These are phyloP conservation scores for Mucor saturninus DNA, from an alignment of 371 early-diverging fungal species.

Conservation along the genomic window DNA sequence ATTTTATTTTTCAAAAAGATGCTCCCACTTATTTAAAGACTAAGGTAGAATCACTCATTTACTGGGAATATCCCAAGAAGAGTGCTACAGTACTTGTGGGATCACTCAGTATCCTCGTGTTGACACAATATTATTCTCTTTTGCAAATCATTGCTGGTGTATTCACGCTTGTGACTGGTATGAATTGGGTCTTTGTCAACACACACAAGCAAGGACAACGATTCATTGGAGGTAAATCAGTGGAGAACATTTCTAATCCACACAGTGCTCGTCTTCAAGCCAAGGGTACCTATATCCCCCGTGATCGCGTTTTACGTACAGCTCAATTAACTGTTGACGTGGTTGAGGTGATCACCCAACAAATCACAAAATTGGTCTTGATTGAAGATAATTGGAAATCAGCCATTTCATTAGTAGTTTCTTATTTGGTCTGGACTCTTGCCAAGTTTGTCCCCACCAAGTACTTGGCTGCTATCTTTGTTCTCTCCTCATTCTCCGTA, in stretches of 20 bases:
- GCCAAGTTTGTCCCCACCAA: constrained; percentile 63
- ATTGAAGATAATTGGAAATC: constrained; percentile 60
- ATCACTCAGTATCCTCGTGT: constrained; percentile 43
- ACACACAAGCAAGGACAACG: constrained; percentile 50
- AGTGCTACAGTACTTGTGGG: constrained; percentile 41
- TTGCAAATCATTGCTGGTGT: constrained; percentile 55
- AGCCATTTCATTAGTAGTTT: constrained; percentile 48
- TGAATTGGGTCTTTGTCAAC: constrained; percentile 61
- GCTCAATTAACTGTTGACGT: constrained; percentile 54
- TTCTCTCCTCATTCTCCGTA: constrained; percentile 51
- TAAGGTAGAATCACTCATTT: constrained; percentile 51
- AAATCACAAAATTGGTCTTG: constrained; percentile 55
- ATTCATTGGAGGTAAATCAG: constrained; percentile 44
- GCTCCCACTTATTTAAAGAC: constrained; percentile 52
- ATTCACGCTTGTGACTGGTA: constrained; percentile 54
- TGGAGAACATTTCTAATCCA: constrained; percentile 48
- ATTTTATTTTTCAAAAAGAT: constrained; percentile 20
- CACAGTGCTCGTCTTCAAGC: constrained; percentile 42
- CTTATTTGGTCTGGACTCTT: constrained; percentile 61
- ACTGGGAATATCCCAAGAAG: constrained; percentile 60
- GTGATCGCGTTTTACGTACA: constrained; percentile 43
- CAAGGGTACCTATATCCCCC: constrained; percentile 39
- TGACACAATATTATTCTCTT: constrained; percentile 62
- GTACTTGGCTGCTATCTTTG: constrained; percentile 51
- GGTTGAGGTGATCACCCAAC: constrained; percentile 48